phyloP scores from a whole-genome alignment of 2,329 filamentous ascomycete genomes.

The Westerdykella aurantiaca region DNA sequence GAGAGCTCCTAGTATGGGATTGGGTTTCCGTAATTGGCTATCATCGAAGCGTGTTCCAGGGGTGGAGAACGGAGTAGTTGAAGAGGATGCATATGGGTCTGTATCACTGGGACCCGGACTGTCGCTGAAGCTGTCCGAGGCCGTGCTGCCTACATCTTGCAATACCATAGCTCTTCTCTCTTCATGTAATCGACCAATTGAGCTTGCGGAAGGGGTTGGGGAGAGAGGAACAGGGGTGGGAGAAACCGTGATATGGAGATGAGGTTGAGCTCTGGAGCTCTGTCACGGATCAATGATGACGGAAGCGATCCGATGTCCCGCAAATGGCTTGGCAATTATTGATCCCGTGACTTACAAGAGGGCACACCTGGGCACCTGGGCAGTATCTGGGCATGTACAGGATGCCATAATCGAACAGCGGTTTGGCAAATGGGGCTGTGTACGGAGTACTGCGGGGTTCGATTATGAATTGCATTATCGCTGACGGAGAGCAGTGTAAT shows the following conservation, averaged over 20 bases:
- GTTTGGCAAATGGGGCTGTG: too few species aligned
- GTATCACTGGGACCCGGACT: constrained; percentile 30
- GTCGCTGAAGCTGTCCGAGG: constrained; percentile 28
- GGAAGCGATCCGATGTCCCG: too few species aligned
- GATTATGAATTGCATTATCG: too few species aligned
- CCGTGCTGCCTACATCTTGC: constrained; percentile 30
- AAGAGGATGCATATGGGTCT: constrained; percentile 32
- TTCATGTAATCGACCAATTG: constrained; percentile 3
- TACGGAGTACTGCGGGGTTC: too few species aligned
- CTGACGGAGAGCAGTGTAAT: too few species aligned
- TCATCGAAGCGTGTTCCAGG: constrained; percentile 29
- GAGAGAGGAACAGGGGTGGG: constrained; percentile 21
- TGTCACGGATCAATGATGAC: neutral
- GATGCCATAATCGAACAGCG: too few species aligned
- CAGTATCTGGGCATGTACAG: too few species aligned
- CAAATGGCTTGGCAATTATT: too few species aligned
- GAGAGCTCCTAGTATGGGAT: constrained; percentile 29
- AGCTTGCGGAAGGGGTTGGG: constrained; percentile 32
- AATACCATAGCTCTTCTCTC: constrained; percentile 36
- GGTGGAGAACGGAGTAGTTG: constrained; percentile 5
- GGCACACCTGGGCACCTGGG: too few species aligned
- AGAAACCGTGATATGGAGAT: constrained; percentile 6
- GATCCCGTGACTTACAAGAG: too few species aligned
- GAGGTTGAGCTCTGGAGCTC: constrained; percentile 8
- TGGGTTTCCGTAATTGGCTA: constrained; percentile 33